Evolutionary conservation across 2,329 filamentous ascomycete genomes (phyloP).

Genomic region (Zarea fungicola): DNA sequence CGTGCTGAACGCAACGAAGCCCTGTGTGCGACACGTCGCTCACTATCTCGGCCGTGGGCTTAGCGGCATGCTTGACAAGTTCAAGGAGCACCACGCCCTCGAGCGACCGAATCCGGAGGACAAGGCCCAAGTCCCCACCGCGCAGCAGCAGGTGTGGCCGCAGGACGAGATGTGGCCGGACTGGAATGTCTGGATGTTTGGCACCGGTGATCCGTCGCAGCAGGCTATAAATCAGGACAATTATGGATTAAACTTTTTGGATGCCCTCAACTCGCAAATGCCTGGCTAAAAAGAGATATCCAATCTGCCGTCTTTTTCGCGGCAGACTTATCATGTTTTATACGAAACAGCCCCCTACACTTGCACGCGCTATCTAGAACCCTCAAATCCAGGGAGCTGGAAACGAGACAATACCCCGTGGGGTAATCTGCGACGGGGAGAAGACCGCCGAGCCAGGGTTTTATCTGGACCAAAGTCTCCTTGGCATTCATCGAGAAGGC

Average conservation of each 20-base stretch:
- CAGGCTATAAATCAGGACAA: conserved; percentile 20
- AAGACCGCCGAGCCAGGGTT: not conserved
- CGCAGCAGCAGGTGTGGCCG: conserved; percentile 13
- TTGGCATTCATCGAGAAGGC: too few relatives aligned
- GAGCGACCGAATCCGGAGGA: conserved; percentile 7
- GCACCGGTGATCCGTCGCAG: conserved; percentile 17
- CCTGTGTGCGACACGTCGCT: conserved; percentile 24
- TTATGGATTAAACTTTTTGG: conserved; percentile 21
- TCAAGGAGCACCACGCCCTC: conserved; percentile 18
- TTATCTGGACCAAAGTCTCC: too few relatives aligned
- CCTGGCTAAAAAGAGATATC: conserved; percentile 15
- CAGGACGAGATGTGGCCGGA: conserved; percentile 13
- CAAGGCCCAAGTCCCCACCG: conserved; percentile 10
- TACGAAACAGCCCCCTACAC: too few relatives aligned
- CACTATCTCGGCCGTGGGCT: conserved; percentile 26
- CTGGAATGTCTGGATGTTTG: conserved; percentile 26
- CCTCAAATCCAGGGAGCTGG: too few relatives aligned
- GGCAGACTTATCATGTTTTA: not conserved
- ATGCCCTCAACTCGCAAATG: conserved; percentile 24
- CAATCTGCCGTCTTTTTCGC: not conserved
- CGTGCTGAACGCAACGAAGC: conserved; percentile 21
- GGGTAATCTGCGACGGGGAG: conserved; percentile 7
- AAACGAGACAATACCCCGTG: conserved; percentile 4
- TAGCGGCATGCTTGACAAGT: conserved; percentile 25
- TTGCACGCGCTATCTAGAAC: too few relatives aligned